A percentile compares a stretch with the other conserved stretches of the same genome.
These are phyloP conservation scores for Ogataea methanolica DNA, from an alignment of 805 yeast species.

Conservation along the genomic window DNA sequence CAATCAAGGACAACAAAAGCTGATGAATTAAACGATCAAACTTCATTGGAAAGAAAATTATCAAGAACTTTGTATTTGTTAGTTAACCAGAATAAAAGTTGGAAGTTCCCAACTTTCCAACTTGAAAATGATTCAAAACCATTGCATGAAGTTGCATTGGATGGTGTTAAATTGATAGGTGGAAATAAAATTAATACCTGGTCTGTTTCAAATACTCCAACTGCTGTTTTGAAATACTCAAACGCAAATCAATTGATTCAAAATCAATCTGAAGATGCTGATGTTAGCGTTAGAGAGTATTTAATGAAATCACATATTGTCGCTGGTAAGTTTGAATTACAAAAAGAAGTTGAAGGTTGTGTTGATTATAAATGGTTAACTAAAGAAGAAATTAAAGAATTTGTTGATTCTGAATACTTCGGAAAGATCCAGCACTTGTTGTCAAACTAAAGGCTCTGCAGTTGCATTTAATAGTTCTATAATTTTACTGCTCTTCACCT, in stretches of 20 bases:
- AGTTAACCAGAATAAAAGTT: slow-evolving; percentile 44
- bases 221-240: slow-evolving; percentile 53
- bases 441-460: slow-evolving; percentile 10
- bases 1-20: slow-evolving; percentile 75
- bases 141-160: slow-evolving; percentile 69
- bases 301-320: slow-evolving; percentile 83
- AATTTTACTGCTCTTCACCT: too few species aligned
- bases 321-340: slow-evolving; percentile 66
- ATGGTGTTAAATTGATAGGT: slow-evolving; percentile 66
- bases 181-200: slow-evolving; percentile 78
- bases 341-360: slow-evolving; percentile 30
- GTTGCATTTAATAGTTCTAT: too few species aligned
- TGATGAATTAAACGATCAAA: slow-evolving; percentile 56
- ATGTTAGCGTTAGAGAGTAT: slow-evolving; percentile 48
- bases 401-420: slow-evolving; percentile 52
- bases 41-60: slow-evolving; percentile 73
- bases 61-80: slow-evolving; percentile 76
- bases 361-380: slow-evolving; percentile 77
- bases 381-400: slow-evolving; percentile 64
- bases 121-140: slow-evolving; percentile 40
- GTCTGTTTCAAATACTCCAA: slow-evolving; percentile 88
- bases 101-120: slow-evolving; percentile 80
- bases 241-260: slow-evolving; percentile 23
- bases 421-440: slow-evolving; percentile 47
- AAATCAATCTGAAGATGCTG: slow-evolving; percentile 15